These are phyloP conservation scores for Pythium rhizo-oryzae DNA, from an alignment of 352 stramenopile genomes.

Conservation along the genomic window DNA sequence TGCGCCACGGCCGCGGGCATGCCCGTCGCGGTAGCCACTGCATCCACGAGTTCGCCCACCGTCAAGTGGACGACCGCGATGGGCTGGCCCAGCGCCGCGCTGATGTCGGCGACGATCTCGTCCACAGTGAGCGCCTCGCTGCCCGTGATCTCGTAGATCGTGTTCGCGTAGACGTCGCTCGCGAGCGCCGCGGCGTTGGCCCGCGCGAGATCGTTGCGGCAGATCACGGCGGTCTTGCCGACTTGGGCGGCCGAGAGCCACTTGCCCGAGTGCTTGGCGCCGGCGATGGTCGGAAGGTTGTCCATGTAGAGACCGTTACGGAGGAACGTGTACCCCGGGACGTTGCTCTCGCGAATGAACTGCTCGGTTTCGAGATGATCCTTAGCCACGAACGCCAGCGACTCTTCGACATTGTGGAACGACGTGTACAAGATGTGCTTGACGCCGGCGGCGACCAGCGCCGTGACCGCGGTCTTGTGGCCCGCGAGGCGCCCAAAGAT, in stretches of 20 bases:
- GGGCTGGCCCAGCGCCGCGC: background rate
- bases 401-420: slow-evolving; percentile 3
- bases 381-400: background rate
- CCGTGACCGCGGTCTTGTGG: slow-evolving; percentile 7
- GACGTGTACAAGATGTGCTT: slow-evolving; percentile 28
- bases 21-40: background rate
- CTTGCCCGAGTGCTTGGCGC: background rate
- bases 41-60: background rate
- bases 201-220: slow-evolving; percentile 13
- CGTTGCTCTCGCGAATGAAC: slow-evolving; percentile 10
- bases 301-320: slow-evolving; percentile 15
- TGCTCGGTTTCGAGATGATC: slow-evolving; percentile 7
- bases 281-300: background rate
- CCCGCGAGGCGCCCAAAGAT: background rate
- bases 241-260: background rate
- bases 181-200: background rate
- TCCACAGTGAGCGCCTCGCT: slow-evolving; percentile 1
- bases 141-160: slow-evolving; percentile 3
- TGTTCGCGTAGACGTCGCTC: slow-evolving; percentile 1
- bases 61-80: slow-evolving; percentile 13
- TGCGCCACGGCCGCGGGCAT: background rate
- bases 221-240: background rate
- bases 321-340: slow-evolving; percentile 20
- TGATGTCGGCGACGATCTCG: slow-evolving; percentile 1
- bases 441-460: slow-evolving; percentile 13